phyloP scores from a whole-genome alignment of 2,329 filamentous ascomycete genomes.

The Diplodia intermedia region DNA sequence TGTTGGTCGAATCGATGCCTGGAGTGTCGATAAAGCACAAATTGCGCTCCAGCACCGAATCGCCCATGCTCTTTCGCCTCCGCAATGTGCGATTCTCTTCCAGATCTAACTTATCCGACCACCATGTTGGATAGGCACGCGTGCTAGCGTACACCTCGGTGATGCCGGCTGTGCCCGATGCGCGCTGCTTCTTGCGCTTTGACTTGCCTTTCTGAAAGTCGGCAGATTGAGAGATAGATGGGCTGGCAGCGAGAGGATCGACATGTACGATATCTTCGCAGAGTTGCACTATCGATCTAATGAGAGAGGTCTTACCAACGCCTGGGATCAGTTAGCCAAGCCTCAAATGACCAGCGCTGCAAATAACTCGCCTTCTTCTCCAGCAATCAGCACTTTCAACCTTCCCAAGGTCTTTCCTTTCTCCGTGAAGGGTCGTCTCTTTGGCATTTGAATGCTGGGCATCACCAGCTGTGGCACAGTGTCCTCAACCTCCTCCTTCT shows the following conservation, averaged over 20 bases:
- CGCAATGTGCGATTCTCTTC: conserved; percentile 68
- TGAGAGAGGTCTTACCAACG: conserved; percentile 86
- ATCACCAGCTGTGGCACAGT: conserved; percentile 85
- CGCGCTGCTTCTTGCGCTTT: conserved; percentile 36
- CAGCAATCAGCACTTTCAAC: conserved; percentile 87
- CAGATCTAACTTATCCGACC: conserved; percentile 67
- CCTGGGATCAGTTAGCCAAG: conserved; percentile 57
- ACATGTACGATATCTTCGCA: conserved; percentile 95
- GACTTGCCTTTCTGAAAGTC: conserved; percentile 40
- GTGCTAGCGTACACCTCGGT: conserved; percentile 56
- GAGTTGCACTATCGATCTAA: conserved; percentile 83
- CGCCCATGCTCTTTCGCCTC: conserved; percentile 71
- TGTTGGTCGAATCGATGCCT: conserved; percentile 59
- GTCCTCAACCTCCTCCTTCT: conserved; percentile 48
- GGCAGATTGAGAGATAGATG: conserved; percentile 39
- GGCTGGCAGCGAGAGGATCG: conserved; percentile 63
- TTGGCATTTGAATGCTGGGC: conserved; percentile 93
- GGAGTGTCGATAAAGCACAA: conserved; percentile 91
- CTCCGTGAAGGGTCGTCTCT: conserved; percentile 87
- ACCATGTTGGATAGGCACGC: conserved; percentile 82
- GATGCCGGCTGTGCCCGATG: conserved; percentile 37
- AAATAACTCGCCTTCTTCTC: conserved; percentile 67
- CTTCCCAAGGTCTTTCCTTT: conserved; percentile 82
- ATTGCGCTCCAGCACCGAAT: conserved; percentile 85
- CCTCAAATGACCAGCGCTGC: neutral